Evolutionary conservation across 768 basidiomycete genomes (phyloP), one percentile per base, ranked within the genome.

Genomic region (Chlorophyllum brunneum): DNA sequence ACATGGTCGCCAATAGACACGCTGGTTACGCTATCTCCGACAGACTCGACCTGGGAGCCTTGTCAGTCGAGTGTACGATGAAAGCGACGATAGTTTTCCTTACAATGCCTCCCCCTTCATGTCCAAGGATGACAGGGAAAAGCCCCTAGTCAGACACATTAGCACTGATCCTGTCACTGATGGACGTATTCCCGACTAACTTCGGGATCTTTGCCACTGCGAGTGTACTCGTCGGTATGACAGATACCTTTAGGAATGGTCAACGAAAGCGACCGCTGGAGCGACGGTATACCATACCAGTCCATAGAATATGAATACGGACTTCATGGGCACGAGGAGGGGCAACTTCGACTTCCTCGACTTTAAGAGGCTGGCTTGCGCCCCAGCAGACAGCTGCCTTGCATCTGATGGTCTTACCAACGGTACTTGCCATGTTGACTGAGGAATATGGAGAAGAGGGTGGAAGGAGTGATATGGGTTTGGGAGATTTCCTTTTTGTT

Each of bases 361-460:
- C 73, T 63, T 85, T 83, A 56, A 98, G 81, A 42, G 80, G 81
- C 67, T 92, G 80, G 58, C 88, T 88, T 10, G 95, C 93, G 49
- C 79, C 92, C 97, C 95, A 99, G 68, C 93, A 95, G 54, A 99
- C 85, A 33, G 92, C 91, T 29, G 92, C 95, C 68, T 92, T 95
- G 76, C 79, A 95, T 80, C 64, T 82, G 80, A 83, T 95, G 75
- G 67, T 69, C 67, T 89, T 85, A 57, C 93, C 92, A 60, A 68
- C 74, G 42, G 90, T 92, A 56, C 73, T 73, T 33, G 86, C 82
- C 90, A 92, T 94, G 65, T 60, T 57, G 49, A 31, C 50, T 52
- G 55, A 23, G 27, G 41, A n/a, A n/a, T n/a, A n/a, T n/a, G n/a
- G 41, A 59, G 34, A 53, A 58, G 58, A 58, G 57, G 60, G 45